Evolutionary conservation across 495 filamentous ascomycete genomes (phyloP).

Genomic region (Thozetella sp.): DNA sequence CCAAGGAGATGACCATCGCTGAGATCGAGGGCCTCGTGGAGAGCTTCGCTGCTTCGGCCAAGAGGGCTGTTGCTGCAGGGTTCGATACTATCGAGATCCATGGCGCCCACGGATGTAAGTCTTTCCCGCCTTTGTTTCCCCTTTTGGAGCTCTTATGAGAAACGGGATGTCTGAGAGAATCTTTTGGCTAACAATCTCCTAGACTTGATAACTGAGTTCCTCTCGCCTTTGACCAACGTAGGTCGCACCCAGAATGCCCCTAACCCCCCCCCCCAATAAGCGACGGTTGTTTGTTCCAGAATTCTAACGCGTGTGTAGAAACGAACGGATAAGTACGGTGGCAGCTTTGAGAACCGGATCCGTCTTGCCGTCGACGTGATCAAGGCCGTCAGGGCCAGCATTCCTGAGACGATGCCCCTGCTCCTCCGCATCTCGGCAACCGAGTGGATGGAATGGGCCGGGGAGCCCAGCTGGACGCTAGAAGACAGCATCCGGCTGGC

Average conservation of each 20-base stretch:
- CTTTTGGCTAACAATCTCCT: no score
- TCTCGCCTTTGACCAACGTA: constrained; percentile 63
- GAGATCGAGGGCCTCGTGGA: constrained; percentile 66
- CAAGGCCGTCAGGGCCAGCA: constrained; percentile 44
- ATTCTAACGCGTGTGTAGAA: constrained; percentile 12
- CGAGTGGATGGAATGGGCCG: constrained; percentile 67
- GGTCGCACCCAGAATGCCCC: constrained; percentile 5
- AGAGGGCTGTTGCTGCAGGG: constrained; percentile 64
- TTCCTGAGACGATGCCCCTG: constrained; percentile 64
- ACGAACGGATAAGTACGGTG: constrained; percentile 58
- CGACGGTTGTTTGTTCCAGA: not conserved
- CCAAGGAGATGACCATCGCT: constrained; percentile 57
- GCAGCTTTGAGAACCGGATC: constrained; percentile 59
- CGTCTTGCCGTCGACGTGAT: constrained; percentile 48
- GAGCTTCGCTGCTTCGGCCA: constrained; percentile 62
- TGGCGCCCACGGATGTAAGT: constrained; percentile 65
- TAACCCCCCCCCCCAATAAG: not conserved
- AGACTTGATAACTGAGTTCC: constrained; percentile 64
- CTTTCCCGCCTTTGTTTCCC: no score
- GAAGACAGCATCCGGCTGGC: constrained; percentile 63
- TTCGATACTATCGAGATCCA: constrained; percentile 71
- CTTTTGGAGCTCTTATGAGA: no score
- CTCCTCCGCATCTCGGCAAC: constrained; percentile 71
- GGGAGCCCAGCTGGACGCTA: constrained; percentile 64
- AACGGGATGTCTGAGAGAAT: no score